Evolutionary conservation across 139 green algal species (phyloP).

Genomic region (Dunaliella primolecta): DNA sequence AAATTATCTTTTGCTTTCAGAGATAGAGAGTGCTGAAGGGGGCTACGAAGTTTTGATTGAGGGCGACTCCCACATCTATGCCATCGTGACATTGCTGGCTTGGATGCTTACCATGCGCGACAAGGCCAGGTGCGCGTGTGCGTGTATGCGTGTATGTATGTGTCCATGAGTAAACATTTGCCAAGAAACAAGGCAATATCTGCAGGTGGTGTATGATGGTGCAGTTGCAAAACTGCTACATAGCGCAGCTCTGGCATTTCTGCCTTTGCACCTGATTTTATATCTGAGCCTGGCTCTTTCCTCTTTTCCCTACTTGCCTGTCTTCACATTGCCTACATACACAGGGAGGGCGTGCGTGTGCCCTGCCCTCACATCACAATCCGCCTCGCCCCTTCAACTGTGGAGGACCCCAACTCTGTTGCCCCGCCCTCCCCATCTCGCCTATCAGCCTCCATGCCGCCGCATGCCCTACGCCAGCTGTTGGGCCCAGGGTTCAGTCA

Average conservation of each 20-base stretch:
- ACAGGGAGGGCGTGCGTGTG: not conserved
- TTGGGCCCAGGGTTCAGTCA: not conserved
- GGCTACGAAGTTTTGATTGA: constrained; percentile 19
- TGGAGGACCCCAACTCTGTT: not conserved
- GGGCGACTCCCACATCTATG: constrained; percentile 23
- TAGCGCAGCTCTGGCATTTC: too few species aligned
- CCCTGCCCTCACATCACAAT: not conserved
- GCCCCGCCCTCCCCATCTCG: not conserved
- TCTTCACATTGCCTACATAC: too few species aligned
- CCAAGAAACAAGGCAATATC: too few species aligned
- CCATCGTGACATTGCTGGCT: constrained; percentile 26
- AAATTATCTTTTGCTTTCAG: not conserved
- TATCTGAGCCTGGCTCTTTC: too few species aligned
- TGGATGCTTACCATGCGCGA: constrained; percentile 18
- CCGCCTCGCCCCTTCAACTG: not conserved
- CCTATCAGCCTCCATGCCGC: not conserved
- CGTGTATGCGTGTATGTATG: too few species aligned
- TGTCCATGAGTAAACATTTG: too few species aligned
- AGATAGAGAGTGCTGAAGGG: not conserved
- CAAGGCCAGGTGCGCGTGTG: not conserved
- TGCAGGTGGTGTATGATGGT: too few species aligned
- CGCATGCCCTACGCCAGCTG: not conserved
- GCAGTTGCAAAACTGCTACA: too few species aligned
- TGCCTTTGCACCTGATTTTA: too few species aligned
- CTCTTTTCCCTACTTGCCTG: too few species aligned